Percentiles rank a stretch among this genome's conserved stretches.
Conservation (phyloP, 2,329 filamentous ascomycete genomes). For the Epichloe sibirici region DNA sequence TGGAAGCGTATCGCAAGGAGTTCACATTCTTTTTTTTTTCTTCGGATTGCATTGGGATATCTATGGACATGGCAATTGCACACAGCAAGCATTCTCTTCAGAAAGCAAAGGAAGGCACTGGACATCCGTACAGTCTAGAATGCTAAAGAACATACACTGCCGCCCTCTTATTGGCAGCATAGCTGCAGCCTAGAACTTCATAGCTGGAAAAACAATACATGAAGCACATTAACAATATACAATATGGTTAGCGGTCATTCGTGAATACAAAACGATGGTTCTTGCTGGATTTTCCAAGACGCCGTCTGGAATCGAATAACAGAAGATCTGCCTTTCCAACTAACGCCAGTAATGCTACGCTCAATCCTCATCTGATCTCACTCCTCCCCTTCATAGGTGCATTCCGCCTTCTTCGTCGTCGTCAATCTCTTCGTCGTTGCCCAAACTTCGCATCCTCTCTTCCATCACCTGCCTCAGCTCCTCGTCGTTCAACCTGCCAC, state of each 20-base stretch:
- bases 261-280: too few species aligned
- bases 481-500: conserved; percentile 44
- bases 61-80: neutral
- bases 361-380: neutral
- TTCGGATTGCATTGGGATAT: conserved; percentile 1
- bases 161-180: neutral
- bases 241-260: too few species aligned
- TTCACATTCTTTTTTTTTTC: conserved; percentile 7
- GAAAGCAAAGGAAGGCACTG: neutral
- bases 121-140: neutral
- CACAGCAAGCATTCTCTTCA: neutral
- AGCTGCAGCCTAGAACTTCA: neutral
- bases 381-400: conserved; percentile 35
- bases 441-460: conserved; percentile 37
- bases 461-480: conserved; percentile 44
- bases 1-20: conserved; percentile 4
- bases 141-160: neutral
- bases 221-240: neutral
- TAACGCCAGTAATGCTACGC: conserved; percentile 2
- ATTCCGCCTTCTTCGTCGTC: conserved; percentile 40
- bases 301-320: neutral
- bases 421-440: conserved; percentile 25
- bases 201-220: neutral
- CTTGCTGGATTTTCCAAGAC: too few species aligned
- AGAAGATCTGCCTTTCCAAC: neutral